Evolutionary conservation across 2,329 filamentous ascomycete species (phyloP).

Genomic region (Claviceps spartinae): DNA sequence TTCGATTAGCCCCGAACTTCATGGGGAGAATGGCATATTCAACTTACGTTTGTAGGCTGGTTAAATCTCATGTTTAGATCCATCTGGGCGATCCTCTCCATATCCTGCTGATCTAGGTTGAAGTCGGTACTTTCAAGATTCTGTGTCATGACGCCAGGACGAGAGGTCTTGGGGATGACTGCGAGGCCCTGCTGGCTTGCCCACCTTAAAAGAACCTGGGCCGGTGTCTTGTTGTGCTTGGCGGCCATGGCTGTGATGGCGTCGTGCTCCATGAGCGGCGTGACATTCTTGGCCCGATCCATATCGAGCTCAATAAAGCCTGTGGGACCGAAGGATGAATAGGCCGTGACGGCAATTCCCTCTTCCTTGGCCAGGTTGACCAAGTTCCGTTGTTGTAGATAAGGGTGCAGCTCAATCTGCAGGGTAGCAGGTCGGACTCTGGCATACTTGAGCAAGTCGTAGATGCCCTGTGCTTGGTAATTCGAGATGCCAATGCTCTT

Average conservation of each 20-base stretch:
- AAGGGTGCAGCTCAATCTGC: conserved; percentile 85
- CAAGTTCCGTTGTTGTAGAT: conserved; percentile 63
- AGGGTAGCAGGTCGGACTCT: conserved; percentile 61
- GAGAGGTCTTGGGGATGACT: conserved; percentile 68
- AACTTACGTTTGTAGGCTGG: conserved; percentile 54
- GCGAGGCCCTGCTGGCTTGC: conserved; percentile 69
- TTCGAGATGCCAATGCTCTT: conserved; percentile 71
- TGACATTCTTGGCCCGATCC: conserved; percentile 41
- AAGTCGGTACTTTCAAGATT: conserved; percentile 57
- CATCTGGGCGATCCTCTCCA: conserved; percentile 52
- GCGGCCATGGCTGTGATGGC: conserved; percentile 50
- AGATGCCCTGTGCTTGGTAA: conserved; percentile 64
- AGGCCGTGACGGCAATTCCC: conserved; percentile 65
- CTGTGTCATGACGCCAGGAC: conserved; percentile 37
- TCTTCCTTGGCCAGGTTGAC: conserved; percentile 55
- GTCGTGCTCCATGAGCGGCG: conserved; percentile 58
- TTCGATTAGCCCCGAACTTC: neutral
- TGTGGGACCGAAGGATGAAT: conserved; percentile 71
- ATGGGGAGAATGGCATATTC: neutral
- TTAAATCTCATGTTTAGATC: conserved; percentile 62
- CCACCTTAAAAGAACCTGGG: conserved; percentile 70
- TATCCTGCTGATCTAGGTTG: conserved; percentile 50
- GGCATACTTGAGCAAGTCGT: conserved; percentile 69
- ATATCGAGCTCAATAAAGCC: conserved; percentile 67
- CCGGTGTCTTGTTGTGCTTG: conserved; percentile 34